Base-by-base conservation (phyloP, 1,139 yeast genomes). In the Pichia sorboxylosa region DNA sequence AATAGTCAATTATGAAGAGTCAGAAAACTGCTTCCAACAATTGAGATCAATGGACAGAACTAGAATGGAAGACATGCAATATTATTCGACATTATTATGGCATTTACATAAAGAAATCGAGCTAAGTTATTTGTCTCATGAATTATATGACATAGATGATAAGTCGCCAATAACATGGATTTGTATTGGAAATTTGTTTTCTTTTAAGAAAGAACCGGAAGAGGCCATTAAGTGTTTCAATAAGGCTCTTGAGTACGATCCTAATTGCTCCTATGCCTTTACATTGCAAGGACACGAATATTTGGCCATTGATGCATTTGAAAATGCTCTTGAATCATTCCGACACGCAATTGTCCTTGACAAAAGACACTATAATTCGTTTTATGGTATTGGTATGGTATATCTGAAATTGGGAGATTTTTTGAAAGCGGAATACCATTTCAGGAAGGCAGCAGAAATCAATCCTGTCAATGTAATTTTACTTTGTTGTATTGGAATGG, bases 321-420 rank as follows among this genome's bases (percentile, higher is more conserved):
- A 87, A 51, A 73, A 77, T 56, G 97, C 98, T 0, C 68, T 82
- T 41, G 84, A 79, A 39, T 73, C 83, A 41, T 92, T 85, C 64
- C 60, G 96, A 26, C 64, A 68, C 40, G 92, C 96, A 8, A 64
- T 90, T 29, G 59, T 80, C 13, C 66, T 77, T 28, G 94, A 90
- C 48, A 66, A 78, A 31, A 66, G 90, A 37, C 96, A 85, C 53
- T 90, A 87, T 55, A 90, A 90, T 57, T 97, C 98, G 0, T 74
- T 90, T 49, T 92, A 90, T 49, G 98, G 98, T 16, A 70, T 92
- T 38, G 98, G 98, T 6, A 85, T 85, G 93, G 93, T 87, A 26
- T 82, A 80, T 53, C 68, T 85, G 53, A 82, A 85, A 47, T 59
- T 85, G 34, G 97, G 96, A 4, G 87, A 84, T 47, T 75, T 75